Base-by-base conservation (phyloP, 129 eudicot genomes). In the Lonicera japonica region DNA sequence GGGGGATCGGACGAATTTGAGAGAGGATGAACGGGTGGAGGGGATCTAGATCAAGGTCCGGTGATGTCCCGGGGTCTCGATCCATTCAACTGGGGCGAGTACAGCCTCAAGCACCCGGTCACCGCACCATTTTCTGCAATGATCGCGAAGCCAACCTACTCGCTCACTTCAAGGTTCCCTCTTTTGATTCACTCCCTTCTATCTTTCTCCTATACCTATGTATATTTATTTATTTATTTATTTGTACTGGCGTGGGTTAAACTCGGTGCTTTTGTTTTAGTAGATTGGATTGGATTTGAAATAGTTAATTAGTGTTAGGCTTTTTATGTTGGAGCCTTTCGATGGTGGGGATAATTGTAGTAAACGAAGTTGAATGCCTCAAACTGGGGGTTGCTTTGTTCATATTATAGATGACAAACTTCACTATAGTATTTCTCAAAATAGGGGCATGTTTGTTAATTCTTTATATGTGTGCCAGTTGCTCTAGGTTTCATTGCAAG, bases 51-150 rank as follows among this genome's bases (percentile, higher is more conserved):
- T 71, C 80, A 63, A 57, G 81, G 62, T 61, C 56, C 39, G 55
- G 77, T 71, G 79, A 72, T 23, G 65, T 62, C 21, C 18, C 81
- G 0, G 51, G 89, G 20, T 50, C 85, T 29, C 79, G 74, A 18
- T 85, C 92, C 36, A 85, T 94, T 15, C 80, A 79, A 46, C 89
- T 94, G 8, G 99, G 96, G n/a, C 86, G 90, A 22, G 96, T 94
- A 39, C 96, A 86, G 72, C 99, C 99, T 19, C 99, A 94, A 75
- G 99, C 99, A 18, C 99, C 99, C 8, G 87, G 95, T 70, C 88
- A 88, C 67, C 94, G 99, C 39, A 94, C 96, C 34, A 82, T 94
- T 21, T 94, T 80, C 60, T 88, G 96, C 63, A 94, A 94, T 71
- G 96, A 94, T 75, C 99, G 99, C 2, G 96, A 88, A 0, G 92